Conservation (phyloP, 805 yeast genomes). For the Schwanniomyces vanrijiae region DNA sequence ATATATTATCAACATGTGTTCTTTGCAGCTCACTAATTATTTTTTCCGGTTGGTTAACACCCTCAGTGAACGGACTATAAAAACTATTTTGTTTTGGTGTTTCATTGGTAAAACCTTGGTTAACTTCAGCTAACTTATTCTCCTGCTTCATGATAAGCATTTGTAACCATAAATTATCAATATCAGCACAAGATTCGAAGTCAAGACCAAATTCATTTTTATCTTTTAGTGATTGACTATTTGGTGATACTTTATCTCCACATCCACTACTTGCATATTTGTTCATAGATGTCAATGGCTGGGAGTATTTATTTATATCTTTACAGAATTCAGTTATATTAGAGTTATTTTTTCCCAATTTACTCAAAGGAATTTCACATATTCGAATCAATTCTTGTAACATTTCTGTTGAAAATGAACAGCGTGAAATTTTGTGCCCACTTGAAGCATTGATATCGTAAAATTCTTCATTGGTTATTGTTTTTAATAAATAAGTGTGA, state of each 20-base stretch:
- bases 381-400: conserved; percentile 25
- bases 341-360: conserved; percentile 18
- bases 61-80: background rate
- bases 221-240: background rate
- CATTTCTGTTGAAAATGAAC: conserved; percentile 18
- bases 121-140: conserved; percentile 1
- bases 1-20: background rate
- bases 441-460: conserved; percentile 21
- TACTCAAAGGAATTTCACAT: conserved; percentile 22
- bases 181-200: conserved; percentile 24
- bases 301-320: background rate
- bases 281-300: background rate
- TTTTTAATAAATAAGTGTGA: conserved; percentile 29
- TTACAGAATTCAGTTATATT: background rate
- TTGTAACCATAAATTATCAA: conserved; percentile 37
- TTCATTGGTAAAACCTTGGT: background rate
- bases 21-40: background rate
- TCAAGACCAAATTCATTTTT: conserved; percentile 13
- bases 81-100: background rate
- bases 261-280: background rate
- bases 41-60: background rate
- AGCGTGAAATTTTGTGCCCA: conserved; percentile 11
- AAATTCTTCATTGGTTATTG: conserved; percentile 28
- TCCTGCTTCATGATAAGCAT: conserved; percentile 30
- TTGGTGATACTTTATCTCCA: background rate